These are phyloP conservation scores for Lasiodiplodia sp. DNA, from an alignment of 2,329 filamentous ascomycete genomes.

Conservation along the genomic window DNA sequence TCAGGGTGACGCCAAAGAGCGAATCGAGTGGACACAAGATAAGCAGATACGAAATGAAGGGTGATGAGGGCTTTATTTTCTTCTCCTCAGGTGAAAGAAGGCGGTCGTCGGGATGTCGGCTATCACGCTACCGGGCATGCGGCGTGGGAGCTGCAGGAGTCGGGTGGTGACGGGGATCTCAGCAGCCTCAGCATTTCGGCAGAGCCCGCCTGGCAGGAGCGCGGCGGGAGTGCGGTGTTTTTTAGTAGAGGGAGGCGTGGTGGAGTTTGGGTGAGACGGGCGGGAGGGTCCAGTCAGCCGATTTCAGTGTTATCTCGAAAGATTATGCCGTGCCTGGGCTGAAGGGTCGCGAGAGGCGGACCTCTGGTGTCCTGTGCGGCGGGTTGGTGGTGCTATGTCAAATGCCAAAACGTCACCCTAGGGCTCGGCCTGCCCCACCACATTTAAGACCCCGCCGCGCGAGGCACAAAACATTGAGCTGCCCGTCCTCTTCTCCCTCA, in stretches of 20 bases:
- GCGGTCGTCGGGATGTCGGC: constrained; percentile 6
- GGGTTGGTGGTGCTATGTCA: constrained; percentile 21
- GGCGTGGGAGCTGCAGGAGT: not conserved
- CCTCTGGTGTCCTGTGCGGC: constrained; percentile 1
- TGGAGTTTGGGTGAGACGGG: constrained; percentile 18
- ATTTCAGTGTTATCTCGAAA: constrained; percentile 28
- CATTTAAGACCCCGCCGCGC: constrained; percentile 31
- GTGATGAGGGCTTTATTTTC: constrained; percentile 16
- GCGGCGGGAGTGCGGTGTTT: constrained; percentile 14
- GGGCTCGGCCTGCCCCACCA: constrained; percentile 21
- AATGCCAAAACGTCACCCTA: constrained; percentile 21
- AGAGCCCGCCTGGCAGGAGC: constrained; percentile 6
- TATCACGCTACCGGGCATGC: constrained; percentile 14
- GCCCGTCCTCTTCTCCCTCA: constrained; percentile 3
- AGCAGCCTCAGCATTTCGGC: constrained; percentile 11
- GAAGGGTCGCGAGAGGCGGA: constrained; percentile 6
- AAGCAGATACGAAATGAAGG: constrained; percentile 15
- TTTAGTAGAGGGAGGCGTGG: constrained; percentile 2
- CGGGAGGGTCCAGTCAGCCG: constrained; percentile 22
- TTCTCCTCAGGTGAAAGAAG: constrained; percentile 7
- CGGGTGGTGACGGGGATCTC: constrained; percentile 16
- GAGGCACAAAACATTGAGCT: constrained; percentile 28
- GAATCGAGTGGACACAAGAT: constrained; percentile 14
- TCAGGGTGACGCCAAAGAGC: constrained; percentile 1
- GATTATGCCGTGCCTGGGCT: constrained; percentile 12